Evolutionary conservation across 768 basidiomycete species (phyloP).

Genomic region (Naganishia vishniacii): DNA sequence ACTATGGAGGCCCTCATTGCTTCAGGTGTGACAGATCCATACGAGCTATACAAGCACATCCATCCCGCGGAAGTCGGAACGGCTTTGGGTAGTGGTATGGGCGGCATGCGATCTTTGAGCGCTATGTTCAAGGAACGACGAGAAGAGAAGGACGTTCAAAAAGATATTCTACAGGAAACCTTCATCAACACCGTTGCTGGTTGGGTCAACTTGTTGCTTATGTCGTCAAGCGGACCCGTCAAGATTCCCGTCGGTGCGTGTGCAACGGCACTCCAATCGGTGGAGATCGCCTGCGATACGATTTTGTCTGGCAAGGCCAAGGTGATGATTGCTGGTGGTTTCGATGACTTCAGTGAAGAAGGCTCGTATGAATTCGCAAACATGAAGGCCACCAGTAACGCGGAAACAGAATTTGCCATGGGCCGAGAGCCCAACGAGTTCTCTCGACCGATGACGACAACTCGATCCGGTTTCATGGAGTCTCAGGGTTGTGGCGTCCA

Average conservation of each 20-base stretch:
- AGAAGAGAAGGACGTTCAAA: constrained; percentile 96
- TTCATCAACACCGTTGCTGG: constrained; percentile 99
- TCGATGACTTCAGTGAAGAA: constrained; percentile 96
- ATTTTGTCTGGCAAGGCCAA: constrained; percentile 94
- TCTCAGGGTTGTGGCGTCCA: constrained; percentile 94
- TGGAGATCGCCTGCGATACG: constrained; percentile 96
- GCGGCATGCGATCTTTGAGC: constrained; percentile 79
- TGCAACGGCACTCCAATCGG: constrained; percentile 92
- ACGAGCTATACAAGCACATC: constrained; percentile 92
- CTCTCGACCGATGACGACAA: constrained; percentile 94
- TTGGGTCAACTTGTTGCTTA: constrained; percentile 88
- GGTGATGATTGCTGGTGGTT: constrained; percentile 98
- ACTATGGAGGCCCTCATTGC: constrained; percentile 92
- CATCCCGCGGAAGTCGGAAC: constrained; percentile 97
- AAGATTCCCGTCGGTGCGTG: constrained; percentile 99
- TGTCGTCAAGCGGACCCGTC: constrained; percentile 95
- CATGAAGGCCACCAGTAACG: constrained; percentile 98
- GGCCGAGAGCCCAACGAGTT: constrained; percentile 98
- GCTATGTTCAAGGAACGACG: constrained; percentile 99
- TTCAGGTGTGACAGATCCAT: constrained; percentile 96
- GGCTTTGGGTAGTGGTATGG: constrained; percentile 93
- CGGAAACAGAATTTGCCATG: constrained; percentile 96
- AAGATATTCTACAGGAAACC: constrained; percentile 96
- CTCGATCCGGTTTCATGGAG: constrained; percentile 97
- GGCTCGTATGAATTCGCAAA: constrained; percentile 98